Evolutionary conservation across 495 filamentous ascomycete genomes (phyloP).

Genomic region (Pseudoneurospora amorphoporcata): DNA sequence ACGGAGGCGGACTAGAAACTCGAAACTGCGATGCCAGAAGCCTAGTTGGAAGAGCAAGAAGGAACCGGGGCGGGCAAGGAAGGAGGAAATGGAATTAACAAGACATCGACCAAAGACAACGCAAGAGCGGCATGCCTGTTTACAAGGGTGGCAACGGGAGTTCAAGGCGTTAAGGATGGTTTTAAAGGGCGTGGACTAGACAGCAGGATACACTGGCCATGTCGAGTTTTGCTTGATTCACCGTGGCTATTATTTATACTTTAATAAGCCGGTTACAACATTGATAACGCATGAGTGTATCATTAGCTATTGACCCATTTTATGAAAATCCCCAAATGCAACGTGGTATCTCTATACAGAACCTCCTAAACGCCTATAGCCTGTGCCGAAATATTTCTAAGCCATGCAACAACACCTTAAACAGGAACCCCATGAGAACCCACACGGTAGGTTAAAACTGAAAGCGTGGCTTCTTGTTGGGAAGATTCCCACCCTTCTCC

Average conservation of each 20-base stretch:
- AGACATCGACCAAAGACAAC: not conserved
- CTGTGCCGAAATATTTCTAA: not conserved
- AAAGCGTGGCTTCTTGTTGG: slow-evolving; percentile 31
- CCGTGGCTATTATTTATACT: not conserved
- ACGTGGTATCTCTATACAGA: not conserved
- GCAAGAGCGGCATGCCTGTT: not conserved
- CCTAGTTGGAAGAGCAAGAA: not conserved
- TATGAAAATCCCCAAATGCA: not conserved
- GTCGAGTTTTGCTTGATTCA: not conserved
- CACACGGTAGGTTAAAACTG: slow-evolving; percentile 2
- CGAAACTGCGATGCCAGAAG: not conserved
- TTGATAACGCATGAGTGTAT: not conserved
- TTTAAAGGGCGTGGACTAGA: not conserved
- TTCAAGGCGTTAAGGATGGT: not conserved
- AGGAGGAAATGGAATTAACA: not conserved
- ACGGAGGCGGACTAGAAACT: slow-evolving; percentile 28
- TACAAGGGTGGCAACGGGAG: not conserved
- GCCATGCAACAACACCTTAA: not conserved
- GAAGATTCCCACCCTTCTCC: slow-evolving; percentile 16
- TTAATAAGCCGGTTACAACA: not conserved
- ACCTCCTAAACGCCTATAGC: not conserved
- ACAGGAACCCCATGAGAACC: slow-evolving; percentile 1
- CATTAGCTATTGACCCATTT: not conserved
- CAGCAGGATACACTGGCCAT: not conserved
- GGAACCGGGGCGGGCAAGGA: not conserved